These are phyloP conservation scores for Hibiscus mutabilis DNA, from an alignment of 345 rosid species.

Conservation along the genomic window DNA sequence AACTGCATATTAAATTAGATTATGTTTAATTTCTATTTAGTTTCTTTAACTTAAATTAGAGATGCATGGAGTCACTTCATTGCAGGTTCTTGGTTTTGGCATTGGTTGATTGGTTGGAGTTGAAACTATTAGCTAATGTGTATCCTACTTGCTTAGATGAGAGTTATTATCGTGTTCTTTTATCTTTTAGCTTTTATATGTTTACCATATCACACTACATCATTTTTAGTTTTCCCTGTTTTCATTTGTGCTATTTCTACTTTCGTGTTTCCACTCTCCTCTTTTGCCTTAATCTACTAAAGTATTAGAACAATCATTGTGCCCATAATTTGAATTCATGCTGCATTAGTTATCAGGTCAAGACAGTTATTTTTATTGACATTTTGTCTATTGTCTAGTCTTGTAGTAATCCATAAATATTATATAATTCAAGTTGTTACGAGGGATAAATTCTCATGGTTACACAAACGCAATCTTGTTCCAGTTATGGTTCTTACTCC, in stretches of 20 bases:
- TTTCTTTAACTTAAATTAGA: constrained; percentile 59
- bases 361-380: not conserved
- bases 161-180: constrained; percentile 6
- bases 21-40: constrained; percentile 19
- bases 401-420: not conserved
- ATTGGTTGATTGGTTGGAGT: constrained; percentile 42
- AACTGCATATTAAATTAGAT: constrained; percentile 11
- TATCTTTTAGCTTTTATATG: not conserved
- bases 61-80: constrained; percentile 37
- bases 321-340: not conserved
- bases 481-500: constrained; percentile 17
- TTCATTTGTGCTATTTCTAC: not conserved
- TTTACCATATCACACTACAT: not conserved
- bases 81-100: constrained; percentile 49
- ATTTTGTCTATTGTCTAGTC: not conserved
- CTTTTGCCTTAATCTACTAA: not conserved
- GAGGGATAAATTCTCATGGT: not conserved
- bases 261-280: not conserved
- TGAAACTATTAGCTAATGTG: constrained; percentile 32
- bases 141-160: constrained; percentile 39
- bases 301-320: not conserved
- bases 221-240: not conserved
- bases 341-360: not conserved
- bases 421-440: not conserved
- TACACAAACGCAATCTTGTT: not conserved